Evolutionary conservation across 345 rosid species (phyloP).

Genomic region (Eucalyptus regnans): DNA sequence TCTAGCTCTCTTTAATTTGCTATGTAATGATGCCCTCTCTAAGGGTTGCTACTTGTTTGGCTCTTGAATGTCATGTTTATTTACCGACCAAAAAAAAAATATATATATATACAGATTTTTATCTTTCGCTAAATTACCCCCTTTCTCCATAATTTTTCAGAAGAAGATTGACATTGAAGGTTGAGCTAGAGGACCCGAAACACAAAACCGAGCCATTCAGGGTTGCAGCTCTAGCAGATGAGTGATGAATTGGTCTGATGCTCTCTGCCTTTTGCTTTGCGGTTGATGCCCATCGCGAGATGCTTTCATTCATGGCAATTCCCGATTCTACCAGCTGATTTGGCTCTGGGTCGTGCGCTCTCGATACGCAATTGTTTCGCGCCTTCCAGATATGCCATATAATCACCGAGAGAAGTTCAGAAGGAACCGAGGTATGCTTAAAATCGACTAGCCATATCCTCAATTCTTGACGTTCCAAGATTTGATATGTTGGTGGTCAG

Average conservation of each 20-base stretch:
- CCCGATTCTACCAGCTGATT: neutral
- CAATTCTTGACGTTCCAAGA: neutral
- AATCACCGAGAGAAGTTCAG: neutral
- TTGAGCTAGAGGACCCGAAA: neutral
- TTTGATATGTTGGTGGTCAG: neutral
- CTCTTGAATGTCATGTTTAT: too few species aligned
- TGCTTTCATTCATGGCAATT: neutral
- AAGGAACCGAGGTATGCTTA: neutral
- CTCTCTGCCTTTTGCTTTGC: neutral
- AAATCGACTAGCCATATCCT: neutral
- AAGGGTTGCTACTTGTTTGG: too few species aligned
- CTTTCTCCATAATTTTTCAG: neutral
- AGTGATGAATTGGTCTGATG: neutral
- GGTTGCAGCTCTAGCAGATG: neutral
- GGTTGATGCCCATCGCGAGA: neutral
- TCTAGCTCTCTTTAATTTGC: too few species aligned
- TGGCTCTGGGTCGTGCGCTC: neutral
- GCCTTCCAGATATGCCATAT: neutral
- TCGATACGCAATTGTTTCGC: neutral
- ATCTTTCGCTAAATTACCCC: neutral
- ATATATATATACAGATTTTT: too few species aligned
- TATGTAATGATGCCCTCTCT: too few species aligned
- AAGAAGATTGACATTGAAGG: neutral
- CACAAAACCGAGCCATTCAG: neutral
- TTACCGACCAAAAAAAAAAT: too few species aligned